phyloP scores from a whole-genome alignment of 331 rosid genomes.

The Pyracantha coccinea region DNA sequence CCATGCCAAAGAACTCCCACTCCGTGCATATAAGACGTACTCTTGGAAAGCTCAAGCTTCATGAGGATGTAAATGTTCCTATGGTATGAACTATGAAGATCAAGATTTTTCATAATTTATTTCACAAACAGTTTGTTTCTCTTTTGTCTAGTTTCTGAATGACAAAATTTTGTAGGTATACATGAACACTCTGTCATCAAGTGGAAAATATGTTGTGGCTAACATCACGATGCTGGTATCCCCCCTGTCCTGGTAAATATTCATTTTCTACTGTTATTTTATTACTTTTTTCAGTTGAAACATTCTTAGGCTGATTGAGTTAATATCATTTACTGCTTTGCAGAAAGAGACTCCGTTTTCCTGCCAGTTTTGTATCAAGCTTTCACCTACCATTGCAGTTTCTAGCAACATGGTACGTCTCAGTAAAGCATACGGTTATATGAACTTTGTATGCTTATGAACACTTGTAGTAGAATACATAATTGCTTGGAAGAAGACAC shows the following conservation, averaged over 20 bases:
- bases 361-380: constrained; percentile 75
- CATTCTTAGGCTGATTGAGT: constrained; percentile 11
- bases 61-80: constrained; percentile 39
- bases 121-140: neutral
- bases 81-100: constrained; percentile 53
- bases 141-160: constrained; percentile 2
- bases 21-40: constrained; percentile 35
- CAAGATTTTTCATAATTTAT: constrained; percentile 3
- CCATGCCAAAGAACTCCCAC: constrained; percentile 24
- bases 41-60: constrained; percentile 45
- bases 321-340: constrained; percentile 18
- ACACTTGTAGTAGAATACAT: constrained; percentile 1
- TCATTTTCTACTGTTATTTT: constrained; percentile 16
- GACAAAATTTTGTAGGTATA: constrained; percentile 48
- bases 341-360: constrained; percentile 61
- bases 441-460: neutral
- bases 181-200: constrained; percentile 37
- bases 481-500: neutral
- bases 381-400: constrained; percentile 52
- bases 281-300: neutral
- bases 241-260: constrained; percentile 44
- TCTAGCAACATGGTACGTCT: constrained; percentile 68
- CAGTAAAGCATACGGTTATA: neutral
- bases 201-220: constrained; percentile 34
- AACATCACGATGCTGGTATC: constrained; percentile 78